phyloP scores from a whole-genome alignment of 441 rosid species.

The Bocquillonia castaneifolia region DNA sequence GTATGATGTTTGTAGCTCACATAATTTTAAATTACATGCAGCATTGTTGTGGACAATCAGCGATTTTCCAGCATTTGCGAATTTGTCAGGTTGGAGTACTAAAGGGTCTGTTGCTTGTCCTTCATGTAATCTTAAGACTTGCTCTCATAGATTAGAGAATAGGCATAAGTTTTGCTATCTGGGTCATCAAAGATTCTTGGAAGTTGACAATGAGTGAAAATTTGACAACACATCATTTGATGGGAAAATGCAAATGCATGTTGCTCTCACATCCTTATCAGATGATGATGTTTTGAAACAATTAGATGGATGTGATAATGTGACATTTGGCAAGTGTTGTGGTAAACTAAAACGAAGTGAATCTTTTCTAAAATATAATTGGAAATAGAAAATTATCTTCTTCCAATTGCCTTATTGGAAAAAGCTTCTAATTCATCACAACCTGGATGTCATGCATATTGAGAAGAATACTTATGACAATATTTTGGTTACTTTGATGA shows the following conservation, averaged over 20 bases:
- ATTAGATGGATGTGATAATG: background rate
- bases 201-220: background rate
- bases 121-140: background rate
- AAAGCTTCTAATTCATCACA: background rate
- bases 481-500: background rate
- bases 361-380: background rate
- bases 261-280: background rate
- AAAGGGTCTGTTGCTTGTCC: background rate
- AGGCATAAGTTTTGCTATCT: background rate
- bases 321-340: background rate
- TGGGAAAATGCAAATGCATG: background rate
- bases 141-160: background rate
- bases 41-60: background rate
- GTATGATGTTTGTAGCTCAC: background rate
- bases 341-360: no score
- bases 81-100: background rate
- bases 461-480: background rate
- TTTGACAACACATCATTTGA: background rate
- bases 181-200: background rate
- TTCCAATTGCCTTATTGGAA: no score
- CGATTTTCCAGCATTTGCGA: background rate
- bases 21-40: background rate
- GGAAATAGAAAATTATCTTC: no score
- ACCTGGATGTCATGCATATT: constrained; percentile 8
- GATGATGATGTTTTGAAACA: background rate